Evolutionary conservation across 352 stramenopile species (phyloP).

Genomic region (Vaucheria bursata): DNA sequence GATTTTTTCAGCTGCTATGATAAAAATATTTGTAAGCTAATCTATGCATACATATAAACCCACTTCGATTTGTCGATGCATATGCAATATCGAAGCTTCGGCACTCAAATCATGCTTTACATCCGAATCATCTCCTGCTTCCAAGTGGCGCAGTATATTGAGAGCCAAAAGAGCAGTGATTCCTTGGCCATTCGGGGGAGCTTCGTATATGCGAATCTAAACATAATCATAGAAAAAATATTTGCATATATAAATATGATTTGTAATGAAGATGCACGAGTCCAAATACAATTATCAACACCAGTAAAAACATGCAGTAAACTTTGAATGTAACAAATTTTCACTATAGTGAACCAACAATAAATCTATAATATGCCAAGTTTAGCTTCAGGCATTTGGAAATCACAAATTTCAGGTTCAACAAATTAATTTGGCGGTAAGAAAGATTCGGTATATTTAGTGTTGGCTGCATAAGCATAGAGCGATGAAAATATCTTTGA

Average conservation of each 20-base stretch:
- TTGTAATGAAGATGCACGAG: not conserved
- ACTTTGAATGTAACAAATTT: no score
- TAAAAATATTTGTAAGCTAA: conserved; percentile 54
- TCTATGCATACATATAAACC: no score
- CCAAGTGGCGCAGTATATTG: conserved; percentile 68
- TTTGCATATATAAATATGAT: not conserved
- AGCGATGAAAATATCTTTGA: no score
- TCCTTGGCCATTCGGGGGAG: conserved; percentile 89
- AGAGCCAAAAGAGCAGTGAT: conserved; percentile 86
- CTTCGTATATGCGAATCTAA: conserved; percentile 73
- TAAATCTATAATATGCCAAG: no score
- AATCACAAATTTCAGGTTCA: no score
- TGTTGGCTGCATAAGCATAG: no score
- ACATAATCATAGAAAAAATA: not conserved
- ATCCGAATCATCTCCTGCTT: conserved; percentile 79
- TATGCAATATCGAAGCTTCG: not conserved
- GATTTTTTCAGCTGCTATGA: no score
- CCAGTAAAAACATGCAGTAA: not conserved
- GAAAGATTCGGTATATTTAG: no score
- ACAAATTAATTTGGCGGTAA: no score
- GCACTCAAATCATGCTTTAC: conserved; percentile 71
- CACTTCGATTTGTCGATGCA: conserved; percentile 2
- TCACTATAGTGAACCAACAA: no score
- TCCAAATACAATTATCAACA: not conserved
- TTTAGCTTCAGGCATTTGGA: no score